Percentiles rank a stretch among this genome's conserved stretches.
Conservation (phyloP, 2,329 filamentous ascomycete genomes). For the Apiospora pterosperma region DNA sequence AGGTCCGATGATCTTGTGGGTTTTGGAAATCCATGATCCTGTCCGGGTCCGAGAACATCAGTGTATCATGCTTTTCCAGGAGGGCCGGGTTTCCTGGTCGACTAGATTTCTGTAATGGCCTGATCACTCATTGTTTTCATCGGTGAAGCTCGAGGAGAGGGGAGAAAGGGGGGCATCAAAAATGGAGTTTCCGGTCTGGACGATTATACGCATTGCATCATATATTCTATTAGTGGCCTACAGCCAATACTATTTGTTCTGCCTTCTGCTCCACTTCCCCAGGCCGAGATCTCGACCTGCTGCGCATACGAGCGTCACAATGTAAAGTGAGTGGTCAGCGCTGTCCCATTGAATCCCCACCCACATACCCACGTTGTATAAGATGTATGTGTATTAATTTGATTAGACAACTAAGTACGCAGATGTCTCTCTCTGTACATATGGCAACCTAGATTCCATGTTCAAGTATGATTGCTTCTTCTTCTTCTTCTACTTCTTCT, state of each 20-base stretch:
- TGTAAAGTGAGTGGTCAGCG: too few relatives aligned
- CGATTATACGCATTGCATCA: background rate
- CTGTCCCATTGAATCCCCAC: too few relatives aligned
- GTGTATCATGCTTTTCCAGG: background rate
- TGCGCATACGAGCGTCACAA: too few relatives aligned
- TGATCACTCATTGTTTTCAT: background rate
- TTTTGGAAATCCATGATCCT: background rate
- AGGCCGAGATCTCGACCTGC: background rate
- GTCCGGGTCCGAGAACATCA: background rate
- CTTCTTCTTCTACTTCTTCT: too few relatives aligned
- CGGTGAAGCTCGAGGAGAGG: background rate
- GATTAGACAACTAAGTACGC: too few relatives aligned
- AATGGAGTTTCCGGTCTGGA: background rate
- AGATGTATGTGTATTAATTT: too few relatives aligned
- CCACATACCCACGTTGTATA: too few relatives aligned
- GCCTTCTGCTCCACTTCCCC: background rate
- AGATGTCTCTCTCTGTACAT: too few relatives aligned
- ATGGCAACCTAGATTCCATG: too few relatives aligned
- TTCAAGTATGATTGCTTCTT: too few relatives aligned
- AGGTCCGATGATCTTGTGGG: background rate
- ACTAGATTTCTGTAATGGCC: conserved; percentile 1
- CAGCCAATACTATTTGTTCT: background rate
- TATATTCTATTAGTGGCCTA: background rate
- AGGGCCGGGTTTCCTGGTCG: background rate
- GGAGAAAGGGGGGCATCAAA: background rate